Evolutionary conservation across 352 stramenopile species (phyloP), one percentile per base, ranked within the genome.

Genomic region (Pythium aquatile): DNA sequence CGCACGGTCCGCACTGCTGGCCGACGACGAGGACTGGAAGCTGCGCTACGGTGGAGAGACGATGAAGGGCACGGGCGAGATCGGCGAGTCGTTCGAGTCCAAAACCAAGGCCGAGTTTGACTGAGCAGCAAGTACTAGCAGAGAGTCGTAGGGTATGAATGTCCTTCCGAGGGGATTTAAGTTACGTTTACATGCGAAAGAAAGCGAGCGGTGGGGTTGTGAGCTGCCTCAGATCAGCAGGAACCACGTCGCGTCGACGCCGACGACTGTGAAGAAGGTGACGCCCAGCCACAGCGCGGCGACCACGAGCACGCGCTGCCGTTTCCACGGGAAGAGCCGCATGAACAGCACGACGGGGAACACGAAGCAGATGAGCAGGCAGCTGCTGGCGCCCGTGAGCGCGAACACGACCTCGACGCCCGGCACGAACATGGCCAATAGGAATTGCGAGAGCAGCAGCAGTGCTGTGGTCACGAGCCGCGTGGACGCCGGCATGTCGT

Each of bases 331-430:
- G 54, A 79, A 88, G n/a, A 90, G 51, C 17, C 63, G 72, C 40
- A 79, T 70, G 67, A 83, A 92, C 53, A 88, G 78, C 42, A 87
- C 66, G 13, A 79, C 75, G 11, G 83, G 83, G 55, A 92, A 89
- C n/a, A 83, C 76, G 55, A 89, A 87, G 69, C 81, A 87, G 60
- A 90, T 89, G 65, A 90, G 74, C 42, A 90, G 77, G 57, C 79
- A 89, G 42, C 74, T 88, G 52, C 69, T 90, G 24, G 79, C 83
- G 14, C 83, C 83, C 28, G 78, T 85, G 61, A 90, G 74, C 4
- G 76, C 81, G 29, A 92, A 92, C 8, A 90, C 74, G 13, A 90
- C 75, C 62, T 92, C 73, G 40, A 92, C 77, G 5, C 76, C 84
- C 0, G 84, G 81, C 37, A 91, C 81, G 44, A 74, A 69, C 8